phyloP scores from a whole-genome alignment of 2,329 filamentous ascomycete species.

The Pyricularia grisea region DNA sequence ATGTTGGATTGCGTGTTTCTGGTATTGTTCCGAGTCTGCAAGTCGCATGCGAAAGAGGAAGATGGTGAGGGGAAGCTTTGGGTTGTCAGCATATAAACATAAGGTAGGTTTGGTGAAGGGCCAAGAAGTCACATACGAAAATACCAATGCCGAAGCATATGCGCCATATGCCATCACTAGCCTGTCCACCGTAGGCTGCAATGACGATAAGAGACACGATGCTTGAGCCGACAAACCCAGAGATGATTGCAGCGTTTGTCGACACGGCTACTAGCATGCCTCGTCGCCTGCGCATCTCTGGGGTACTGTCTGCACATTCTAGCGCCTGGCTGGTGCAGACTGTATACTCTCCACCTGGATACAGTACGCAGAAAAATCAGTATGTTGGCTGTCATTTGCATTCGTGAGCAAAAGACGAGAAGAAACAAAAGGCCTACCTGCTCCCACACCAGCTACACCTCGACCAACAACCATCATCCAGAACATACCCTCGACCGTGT shows the following conservation, averaged over 20 bases:
- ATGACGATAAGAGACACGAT: constrained; percentile 35
- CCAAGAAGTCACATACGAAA: constrained; percentile 10
- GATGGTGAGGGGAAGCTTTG: constrained; percentile 31
- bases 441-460: constrained; percentile 30
- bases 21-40: constrained; percentile 36
- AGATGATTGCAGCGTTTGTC: constrained; percentile 28
- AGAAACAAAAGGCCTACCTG: constrained; percentile 19
- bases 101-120: neutral
- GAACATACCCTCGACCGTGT: constrained; percentile 27
- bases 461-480: constrained; percentile 39
- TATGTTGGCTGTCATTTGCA: too few species aligned
- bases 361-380: neutral
- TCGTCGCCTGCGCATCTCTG: constrained; percentile 15
- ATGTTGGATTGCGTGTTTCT: constrained; percentile 36
- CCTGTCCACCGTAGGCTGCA: constrained; percentile 21
- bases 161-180: constrained; percentile 32
- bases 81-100: neutral
- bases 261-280: constrained; percentile 26
- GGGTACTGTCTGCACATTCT: constrained; percentile 19
- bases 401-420: neutral
- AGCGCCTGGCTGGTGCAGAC: constrained; percentile 18
- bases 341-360: constrained; percentile 20
- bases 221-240: constrained; percentile 27
- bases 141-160: constrained; percentile 35
- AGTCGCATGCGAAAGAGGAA: constrained; percentile 45